Evolutionary conservation across 2,329 filamentous ascomycete genomes (phyloP), one percentile per base, ranked within the genome.

Genomic region (Aspergillus terreus): DNA sequence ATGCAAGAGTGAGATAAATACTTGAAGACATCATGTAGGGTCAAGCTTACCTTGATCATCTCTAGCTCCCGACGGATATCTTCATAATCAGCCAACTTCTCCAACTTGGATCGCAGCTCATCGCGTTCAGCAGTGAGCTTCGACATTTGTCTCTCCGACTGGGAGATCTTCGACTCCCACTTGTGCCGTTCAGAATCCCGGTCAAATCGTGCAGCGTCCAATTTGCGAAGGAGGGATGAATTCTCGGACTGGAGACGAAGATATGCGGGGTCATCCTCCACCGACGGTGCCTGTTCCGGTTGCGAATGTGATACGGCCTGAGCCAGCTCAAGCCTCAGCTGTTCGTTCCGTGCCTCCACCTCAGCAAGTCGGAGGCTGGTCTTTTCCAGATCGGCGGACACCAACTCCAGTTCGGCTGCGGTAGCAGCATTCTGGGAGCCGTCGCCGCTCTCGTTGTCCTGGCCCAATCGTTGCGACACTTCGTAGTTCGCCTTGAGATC

Each of bases 401-500:
- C 86, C 77, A 99, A 92, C 61, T 97, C 94, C 53, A 99, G 79
- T 71, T 99, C 94, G 11, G 92, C 94, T 62, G 84, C 90, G 4
- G 88, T 88, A 47, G 94, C 88, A 51, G 86, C 82, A 30, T 80
- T 82, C 23, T 81, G 79, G 25, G 78, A 78, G 15, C 82, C 81
- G 17, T 87, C 84, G 19, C 85, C 83, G 9, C 75, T 75, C 47
- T 83, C 82, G 32, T 87, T 86, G 12, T 84, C 83, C 59, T 85
- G 86, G 47, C 86, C 92, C 46, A 99, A 78, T 46, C 94, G 83
- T 69, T 97, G 92, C 43, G 90, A 94, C 49, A 99, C 94, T 71
- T 99, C 94, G 67, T 96, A 96, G 74, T 86, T 96, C 23, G 94
- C 94, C 73, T 96, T 97, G 67, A 97, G 84, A 70, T 99, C 95